These are phyloP conservation scores for Oldenlandia corymbosa DNA, from an alignment of 257 asterid species.

Conservation along the genomic window DNA sequence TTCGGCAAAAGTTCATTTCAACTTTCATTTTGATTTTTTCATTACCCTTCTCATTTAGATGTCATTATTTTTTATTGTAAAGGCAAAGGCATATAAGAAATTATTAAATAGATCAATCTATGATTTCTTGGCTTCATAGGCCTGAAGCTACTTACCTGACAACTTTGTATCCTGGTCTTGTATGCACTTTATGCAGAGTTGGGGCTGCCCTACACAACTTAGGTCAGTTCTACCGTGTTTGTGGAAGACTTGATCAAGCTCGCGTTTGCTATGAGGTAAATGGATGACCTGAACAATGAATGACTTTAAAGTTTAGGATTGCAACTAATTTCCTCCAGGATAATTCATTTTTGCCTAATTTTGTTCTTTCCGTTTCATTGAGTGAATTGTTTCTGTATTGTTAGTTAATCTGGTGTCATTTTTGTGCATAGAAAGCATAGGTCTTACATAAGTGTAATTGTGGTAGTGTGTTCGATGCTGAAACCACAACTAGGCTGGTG, in stretches of 20 bases:
- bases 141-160: not conserved
- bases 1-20: not conserved
- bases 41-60: not conserved
- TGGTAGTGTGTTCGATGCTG: not conserved
- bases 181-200: slow-evolving; percentile 43
- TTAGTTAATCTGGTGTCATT: not conserved
- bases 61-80: not conserved
- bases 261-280: slow-evolving; percentile 77
- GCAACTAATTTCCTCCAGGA: not conserved
- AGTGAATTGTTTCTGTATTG: not conserved
- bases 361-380: not conserved
- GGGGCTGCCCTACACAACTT: slow-evolving; percentile 97
- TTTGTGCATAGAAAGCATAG: not conserved
- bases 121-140: slow-evolving; percentile 9
- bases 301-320: not conserved
- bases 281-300: not conserved
- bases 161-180: not conserved
- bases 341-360: not conserved
- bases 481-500: not conserved
- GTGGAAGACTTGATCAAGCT: slow-evolving; percentile 61
- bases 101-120: not conserved
- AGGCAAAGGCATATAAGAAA: not conserved
- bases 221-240: slow-evolving; percentile 75
- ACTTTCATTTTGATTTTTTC: not conserved
- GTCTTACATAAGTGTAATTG: not conserved